Base-by-base conservation (phyloP, 805 yeast species). In the Candida stauntonica region DNA sequence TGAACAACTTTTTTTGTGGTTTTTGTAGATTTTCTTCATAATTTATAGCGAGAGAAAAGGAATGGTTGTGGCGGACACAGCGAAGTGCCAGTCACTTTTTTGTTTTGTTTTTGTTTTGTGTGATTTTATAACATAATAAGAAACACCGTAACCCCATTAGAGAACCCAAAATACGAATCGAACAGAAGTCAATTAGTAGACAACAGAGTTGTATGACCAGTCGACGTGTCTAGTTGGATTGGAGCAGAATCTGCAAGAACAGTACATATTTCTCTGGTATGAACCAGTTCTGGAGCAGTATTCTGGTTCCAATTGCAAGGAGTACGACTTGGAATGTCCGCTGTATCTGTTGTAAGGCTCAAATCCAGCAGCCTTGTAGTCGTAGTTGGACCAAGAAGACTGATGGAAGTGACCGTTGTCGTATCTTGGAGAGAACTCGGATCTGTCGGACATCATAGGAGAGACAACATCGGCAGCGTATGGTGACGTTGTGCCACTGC, bases 251-350 rank as follows among this genome's bases (percentile, higher is more conserved):
- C 43, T 39, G 43, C 60, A 55, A 6, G 46, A 40, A 29, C 60
- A 55, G 36, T 45, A 50, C 19, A 40, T 38, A 19, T 36, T 34
- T 33, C 41, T 48, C 19, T 45, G 45, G 20, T 36, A 37, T n/a
- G 54, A 48, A 5, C 60, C 60, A 15, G 56, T 48, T 31, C 45
- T 46, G 17, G 47, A 30, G 33, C 60, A 55, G 37, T 38, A 50
- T 9, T 50, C 53, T 18, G 52, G 50, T 23, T 46, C 51, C 29
- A 37, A 14, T 14, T 42, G 51, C 23, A 43, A 35, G 3, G 57
- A 49, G 35, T 44, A 44, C 9, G 29, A 30, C 40, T 45, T 49
- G 7, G 39, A 45, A 29, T 52, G 55, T 16, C 35, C 33, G 23
- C 36, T 36, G 20, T 16, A 44, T 31, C 39, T 38, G 36, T 29